These are phyloP conservation scores for Mortierella hygrophila DNA, from an alignment of 192 early-diverging fungal genomes.

Conservation along the genomic window DNA sequence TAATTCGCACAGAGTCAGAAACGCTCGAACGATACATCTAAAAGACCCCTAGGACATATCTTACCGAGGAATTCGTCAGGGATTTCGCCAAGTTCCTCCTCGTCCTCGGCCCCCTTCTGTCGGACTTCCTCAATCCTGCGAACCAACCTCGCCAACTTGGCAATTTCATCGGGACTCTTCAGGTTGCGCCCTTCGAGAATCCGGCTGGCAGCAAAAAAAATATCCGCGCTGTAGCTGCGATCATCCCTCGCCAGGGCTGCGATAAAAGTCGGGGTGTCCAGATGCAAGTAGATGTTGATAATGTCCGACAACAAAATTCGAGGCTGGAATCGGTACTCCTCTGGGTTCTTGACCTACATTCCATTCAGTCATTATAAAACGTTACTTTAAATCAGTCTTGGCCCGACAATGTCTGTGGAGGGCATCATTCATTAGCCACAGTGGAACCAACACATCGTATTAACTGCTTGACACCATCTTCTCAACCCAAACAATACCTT, in stretches of 20 bases:
- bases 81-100: slow-evolving; percentile 84
- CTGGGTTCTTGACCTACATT: slow-evolving; percentile 78
- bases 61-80: slow-evolving; percentile 93
- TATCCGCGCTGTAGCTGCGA: slow-evolving; percentile 82
- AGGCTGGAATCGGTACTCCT: slow-evolving; percentile 93
- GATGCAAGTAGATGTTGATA: slow-evolving; percentile 86
- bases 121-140: slow-evolving; percentile 78
- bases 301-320: slow-evolving; percentile 86
- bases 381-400: not conserved
- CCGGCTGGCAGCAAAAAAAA: slow-evolving; percentile 80
- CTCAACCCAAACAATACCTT: slow-evolving; percentile 65
- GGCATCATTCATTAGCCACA: no score
- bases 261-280: slow-evolving; percentile 77
- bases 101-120: slow-evolving; percentile 70
- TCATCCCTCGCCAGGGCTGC: slow-evolving; percentile 86
- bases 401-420: not conserved
- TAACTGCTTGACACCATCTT: slow-evolving; percentile 15
- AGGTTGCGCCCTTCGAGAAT: slow-evolving; percentile 77
- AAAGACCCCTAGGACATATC: not conserved
- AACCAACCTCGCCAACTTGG: slow-evolving; percentile 75
- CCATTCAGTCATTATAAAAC: not conserved
- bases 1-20: not conserved
- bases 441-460: not conserved
- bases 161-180: slow-evolving; percentile 75
- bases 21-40: not conserved